These are phyloP conservation scores for Suhomyces pyralidae DNA, from an alignment of 805 yeast species.

Conservation along the genomic window DNA sequence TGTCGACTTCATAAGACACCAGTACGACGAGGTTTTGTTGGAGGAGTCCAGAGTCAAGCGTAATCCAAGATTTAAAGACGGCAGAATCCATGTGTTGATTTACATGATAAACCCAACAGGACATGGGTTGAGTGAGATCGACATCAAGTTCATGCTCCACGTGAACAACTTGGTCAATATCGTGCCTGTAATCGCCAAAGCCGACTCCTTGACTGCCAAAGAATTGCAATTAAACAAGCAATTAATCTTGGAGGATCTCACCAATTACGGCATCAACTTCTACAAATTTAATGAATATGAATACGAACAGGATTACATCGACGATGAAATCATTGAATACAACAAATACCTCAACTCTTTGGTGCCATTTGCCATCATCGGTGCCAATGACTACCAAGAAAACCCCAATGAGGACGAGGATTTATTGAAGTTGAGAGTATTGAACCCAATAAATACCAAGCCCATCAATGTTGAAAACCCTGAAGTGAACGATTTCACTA, in stretches of 20 bases:
- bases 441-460: constrained; percentile 47
- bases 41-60: constrained; percentile 81
- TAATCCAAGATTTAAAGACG: constrained; percentile 82
- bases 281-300: constrained; percentile 68
- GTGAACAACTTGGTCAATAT: constrained; percentile 42
- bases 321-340: constrained; percentile 63
- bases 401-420: constrained; percentile 34
- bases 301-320: constrained; percentile 46
- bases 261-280: constrained; percentile 64
- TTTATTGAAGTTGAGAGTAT: constrained; percentile 51
- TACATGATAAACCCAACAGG: constrained; percentile 46
- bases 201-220: constrained; percentile 40
- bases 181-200: constrained; percentile 43
- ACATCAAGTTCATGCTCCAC: constrained; percentile 40
- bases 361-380: constrained; percentile 66
- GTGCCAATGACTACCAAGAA: constrained; percentile 61
- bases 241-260: constrained; percentile 74
- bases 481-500: constrained; percentile 73
- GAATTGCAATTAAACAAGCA: constrained; percentile 65
- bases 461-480: constrained; percentile 66
- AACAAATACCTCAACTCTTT: constrained; percentile 61
- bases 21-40: constrained; percentile 75
- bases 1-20: constrained; percentile 77
- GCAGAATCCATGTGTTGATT: constrained; percentile 65
- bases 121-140: constrained; percentile 43